Conservation (phyloP, 2,329 filamentous ascomycete species). For the Chrysosporium keratinophilum region DNA sequence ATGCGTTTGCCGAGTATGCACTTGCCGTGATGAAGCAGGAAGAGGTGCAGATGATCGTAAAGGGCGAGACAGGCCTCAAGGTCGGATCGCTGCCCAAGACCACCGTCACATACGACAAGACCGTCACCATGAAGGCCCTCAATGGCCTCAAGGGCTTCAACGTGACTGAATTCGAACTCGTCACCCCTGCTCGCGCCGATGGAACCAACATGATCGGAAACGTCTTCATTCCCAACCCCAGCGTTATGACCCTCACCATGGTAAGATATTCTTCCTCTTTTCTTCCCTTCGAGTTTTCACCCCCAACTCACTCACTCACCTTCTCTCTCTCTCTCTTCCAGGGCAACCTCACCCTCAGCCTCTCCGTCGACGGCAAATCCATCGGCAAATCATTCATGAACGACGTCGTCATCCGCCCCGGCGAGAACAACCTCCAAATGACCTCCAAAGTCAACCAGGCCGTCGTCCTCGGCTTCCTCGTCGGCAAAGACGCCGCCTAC, state of each 20-base stretch:
- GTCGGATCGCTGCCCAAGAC: slow-evolving; percentile 41
- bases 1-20: slow-evolving; percentile 43
- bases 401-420: slow-evolving; percentile 45
- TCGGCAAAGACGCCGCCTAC: slow-evolving; percentile 27
- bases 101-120: slow-evolving; percentile 47
- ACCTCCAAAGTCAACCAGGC: slow-evolving; percentile 39
- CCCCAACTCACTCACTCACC: background rate
- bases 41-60: slow-evolving; percentile 41
- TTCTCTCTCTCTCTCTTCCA: slow-evolving; percentile 13
- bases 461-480: slow-evolving; percentile 25
- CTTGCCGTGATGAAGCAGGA: slow-evolving; percentile 41
- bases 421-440: slow-evolving; percentile 45
- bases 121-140: slow-evolving; percentile 49
- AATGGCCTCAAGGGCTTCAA: slow-evolving; percentile 46
- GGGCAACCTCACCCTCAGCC: slow-evolving; percentile 48
- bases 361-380: slow-evolving; percentile 38
- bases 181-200: slow-evolving; percentile 29
- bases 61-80: slow-evolving; percentile 44
- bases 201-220: slow-evolving; percentile 46
- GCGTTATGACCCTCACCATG: slow-evolving; percentile 46
- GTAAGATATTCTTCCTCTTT: slow-evolving; percentile 19
- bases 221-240: slow-evolving; percentile 51
- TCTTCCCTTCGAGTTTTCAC: background rate
- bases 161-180: slow-evolving; percentile 40
- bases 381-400: slow-evolving; percentile 44